Base-by-base conservation (phyloP, 1,139 yeast genomes). In the Lodderomyces beijingensis region DNA sequence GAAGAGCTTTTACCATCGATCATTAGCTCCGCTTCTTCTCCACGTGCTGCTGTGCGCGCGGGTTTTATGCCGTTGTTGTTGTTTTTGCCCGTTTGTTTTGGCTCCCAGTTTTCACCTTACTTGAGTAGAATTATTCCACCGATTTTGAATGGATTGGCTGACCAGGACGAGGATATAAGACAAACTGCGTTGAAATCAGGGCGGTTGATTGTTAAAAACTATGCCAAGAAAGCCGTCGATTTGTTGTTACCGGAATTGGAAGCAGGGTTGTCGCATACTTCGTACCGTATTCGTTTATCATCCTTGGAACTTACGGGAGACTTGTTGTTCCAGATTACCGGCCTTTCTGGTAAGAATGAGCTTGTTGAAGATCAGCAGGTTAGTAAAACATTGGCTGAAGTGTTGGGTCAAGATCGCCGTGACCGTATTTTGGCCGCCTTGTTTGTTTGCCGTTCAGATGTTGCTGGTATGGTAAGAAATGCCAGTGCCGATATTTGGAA, bases 271-370 rank as follows among this genome's bases (percentile, higher is more conserved):
- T 77, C 89, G 33, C 95, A 88, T 56, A 64, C 71, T 42, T 84
- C 79, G 50, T 77, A 86, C 61, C 79, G 97, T 55, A 91, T 93
- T 52, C 79, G 99, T 59, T 70, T 89, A 41, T 84, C 96, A 2
- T 88, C 96, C 23, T 94, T 91, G 34, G 96, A 89, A 60, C 84
- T 93, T 48, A 82, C 96, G n/a, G 98, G 98, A 46, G 98, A 93
- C 49, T 69, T 93, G 51, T 69, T 93, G 47, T 89, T 85, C 79
- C 95, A 91, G 65, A 82, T 91, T 46, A 84, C 96, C 30, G 98
- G 98, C 58, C 80, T 89, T 44, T 74, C 84, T 30, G 79, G 81
- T 43, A 77, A 67, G 55, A 75, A 68, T 51, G 89, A 77, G 46
- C 70, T 79, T 44, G 58, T 70, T 25, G 88, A 81, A 43, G 91